These are phyloP conservation scores for Camelina hispida DNA, from an alignment of 345 rosid species.

Conservation along the genomic window DNA sequence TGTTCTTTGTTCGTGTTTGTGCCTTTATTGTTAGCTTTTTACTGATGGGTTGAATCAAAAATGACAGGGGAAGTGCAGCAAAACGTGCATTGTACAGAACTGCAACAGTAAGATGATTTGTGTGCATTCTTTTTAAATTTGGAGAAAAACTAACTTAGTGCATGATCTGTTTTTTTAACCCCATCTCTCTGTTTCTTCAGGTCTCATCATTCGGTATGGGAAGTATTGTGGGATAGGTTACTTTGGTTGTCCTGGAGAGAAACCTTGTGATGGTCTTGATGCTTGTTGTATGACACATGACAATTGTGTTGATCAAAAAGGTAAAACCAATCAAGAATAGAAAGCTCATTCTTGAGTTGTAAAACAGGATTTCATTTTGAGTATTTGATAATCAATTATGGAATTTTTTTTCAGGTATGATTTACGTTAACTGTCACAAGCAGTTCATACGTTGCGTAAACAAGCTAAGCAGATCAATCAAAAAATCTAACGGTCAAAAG, in stretches of 20 bases:
- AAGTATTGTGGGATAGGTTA: constrained; percentile 94
- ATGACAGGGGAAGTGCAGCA: constrained; percentile 70
- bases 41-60: not conserved
- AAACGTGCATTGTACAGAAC: constrained; percentile 64
- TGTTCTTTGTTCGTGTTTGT: not conserved
- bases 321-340: constrained; percentile 36
- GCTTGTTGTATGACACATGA: constrained; percentile 91
- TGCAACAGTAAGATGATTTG: constrained; percentile 64
- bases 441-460: constrained; percentile 73
- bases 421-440: constrained; percentile 65
- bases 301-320: constrained; percentile 74
- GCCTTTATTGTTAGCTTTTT: not conserved
- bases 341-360: not conserved
- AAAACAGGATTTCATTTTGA: no score
- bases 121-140: not conserved
- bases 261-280: constrained; percentile 86
- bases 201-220: constrained; percentile 64
- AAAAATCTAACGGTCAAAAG: constrained; percentile 43
- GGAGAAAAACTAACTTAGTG: not conserved
- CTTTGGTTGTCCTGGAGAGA: constrained; percentile 86
- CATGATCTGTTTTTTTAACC: not conserved
- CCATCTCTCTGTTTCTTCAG: not conserved
- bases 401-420: constrained; percentile 54
- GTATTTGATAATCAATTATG: no score
- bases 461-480: constrained; percentile 55